Evolutionary conservation across 2,329 filamentous ascomycete genomes (phyloP).

Genomic region (Aspergillus oerlinghausenensis): DNA sequence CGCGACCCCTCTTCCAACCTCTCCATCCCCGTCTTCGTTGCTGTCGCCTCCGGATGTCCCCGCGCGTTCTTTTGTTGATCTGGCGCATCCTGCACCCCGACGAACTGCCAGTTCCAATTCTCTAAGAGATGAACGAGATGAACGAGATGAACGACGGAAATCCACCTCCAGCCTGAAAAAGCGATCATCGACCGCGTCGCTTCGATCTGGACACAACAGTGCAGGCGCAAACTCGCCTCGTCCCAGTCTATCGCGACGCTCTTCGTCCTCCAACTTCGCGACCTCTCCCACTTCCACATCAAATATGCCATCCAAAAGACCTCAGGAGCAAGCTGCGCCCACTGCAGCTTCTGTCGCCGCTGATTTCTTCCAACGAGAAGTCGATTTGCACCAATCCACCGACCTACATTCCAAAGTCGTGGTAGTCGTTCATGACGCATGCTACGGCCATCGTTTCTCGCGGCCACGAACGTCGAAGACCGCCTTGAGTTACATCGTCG

Average conservation of each 20-base stretch:
- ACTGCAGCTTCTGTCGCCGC: constrained; percentile 59
- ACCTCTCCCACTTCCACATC: constrained; percentile 20
- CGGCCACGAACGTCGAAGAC: constrained; percentile 71
- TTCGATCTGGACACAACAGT: constrained; percentile 30
- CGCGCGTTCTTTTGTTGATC: constrained; percentile 16
- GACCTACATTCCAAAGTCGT: constrained; percentile 56
- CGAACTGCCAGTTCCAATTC: constrained; percentile 33
- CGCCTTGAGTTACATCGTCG: constrained; percentile 75
- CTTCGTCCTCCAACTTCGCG: constrained; percentile 28
- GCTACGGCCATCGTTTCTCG: constrained; percentile 90
- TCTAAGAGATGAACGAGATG: constrained; percentile 34
- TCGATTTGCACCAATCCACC: constrained; percentile 56
- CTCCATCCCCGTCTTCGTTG: constrained; percentile 22
- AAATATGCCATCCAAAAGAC: constrained; percentile 26
- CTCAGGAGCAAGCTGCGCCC: constrained; percentile 21
- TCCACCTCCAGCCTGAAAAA: constrained; percentile 36
- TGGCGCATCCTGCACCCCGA: constrained; percentile 20
- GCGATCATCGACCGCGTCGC: constrained; percentile 33
- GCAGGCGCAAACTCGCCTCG: constrained; percentile 25
- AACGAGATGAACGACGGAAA: constrained; percentile 33
- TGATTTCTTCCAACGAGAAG: constrained; percentile 65
- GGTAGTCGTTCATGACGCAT: constrained; percentile 86
- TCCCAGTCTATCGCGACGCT: constrained; percentile 30
- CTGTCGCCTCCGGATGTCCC: constrained; percentile 21
- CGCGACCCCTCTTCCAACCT: constrained; percentile 22